phyloP scores from a whole-genome alignment of 2,329 filamentous ascomycete genomes.

The Verticillium nubilum region DNA sequence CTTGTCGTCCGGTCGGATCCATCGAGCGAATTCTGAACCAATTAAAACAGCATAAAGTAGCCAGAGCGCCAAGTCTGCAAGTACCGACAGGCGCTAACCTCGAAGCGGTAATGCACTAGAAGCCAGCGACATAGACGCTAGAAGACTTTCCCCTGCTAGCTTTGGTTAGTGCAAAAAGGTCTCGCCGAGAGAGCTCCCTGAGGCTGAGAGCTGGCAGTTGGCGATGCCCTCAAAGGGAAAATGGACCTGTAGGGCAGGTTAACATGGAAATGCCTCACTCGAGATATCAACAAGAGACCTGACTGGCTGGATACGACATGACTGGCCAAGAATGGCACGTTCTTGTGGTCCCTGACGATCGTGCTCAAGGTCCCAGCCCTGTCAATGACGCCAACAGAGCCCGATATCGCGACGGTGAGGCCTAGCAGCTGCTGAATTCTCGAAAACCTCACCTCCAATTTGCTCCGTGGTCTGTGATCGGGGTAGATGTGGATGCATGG shows the following conservation, averaged over 20 bases:
- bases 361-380: neutral
- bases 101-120: neutral
- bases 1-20: neutral
- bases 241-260: no score
- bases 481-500: neutral
- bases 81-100: neutral
- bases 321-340: neutral
- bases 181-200: constrained; percentile 3
- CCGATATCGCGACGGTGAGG: neutral
- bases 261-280: neutral
- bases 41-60: neutral
- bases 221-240: neutral
- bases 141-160: neutral
- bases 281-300: neutral
- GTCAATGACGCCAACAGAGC: neutral
- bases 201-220: neutral
- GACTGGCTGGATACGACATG: neutral
- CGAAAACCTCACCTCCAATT: neutral
- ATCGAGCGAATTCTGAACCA: neutral
- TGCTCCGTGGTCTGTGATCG: neutral
- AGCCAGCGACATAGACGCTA: neutral
- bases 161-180: neutral
- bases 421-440: neutral
- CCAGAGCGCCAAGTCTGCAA: neutral
- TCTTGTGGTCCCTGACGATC: neutral